These are phyloP conservation scores for Medicago arabica DNA, from an alignment of 306 rosid species.

Conservation along the genomic window DNA sequence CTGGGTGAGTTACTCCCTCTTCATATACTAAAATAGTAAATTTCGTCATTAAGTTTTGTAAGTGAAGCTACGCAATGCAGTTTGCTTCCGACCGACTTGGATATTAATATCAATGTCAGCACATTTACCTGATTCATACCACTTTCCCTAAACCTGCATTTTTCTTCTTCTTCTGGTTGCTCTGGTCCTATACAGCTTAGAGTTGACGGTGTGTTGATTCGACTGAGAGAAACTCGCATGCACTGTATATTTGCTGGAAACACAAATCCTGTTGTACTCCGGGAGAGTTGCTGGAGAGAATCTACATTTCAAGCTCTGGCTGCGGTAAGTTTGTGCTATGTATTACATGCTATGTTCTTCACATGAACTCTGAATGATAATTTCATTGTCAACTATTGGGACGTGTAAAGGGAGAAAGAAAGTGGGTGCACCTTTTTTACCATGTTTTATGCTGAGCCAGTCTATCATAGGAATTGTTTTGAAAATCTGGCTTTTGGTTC, in stretches of 20 bases:
- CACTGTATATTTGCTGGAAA: constrained; percentile 74
- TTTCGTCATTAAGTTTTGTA: constrained; percentile 15
- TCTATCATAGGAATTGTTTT: constrained; percentile 13
- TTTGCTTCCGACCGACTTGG: constrained; percentile 9
- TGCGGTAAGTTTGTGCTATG: constrained; percentile 62
- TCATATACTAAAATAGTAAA: constrained; percentile 19
- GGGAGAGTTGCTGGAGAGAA: constrained; percentile 98
- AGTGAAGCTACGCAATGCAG: neutral
- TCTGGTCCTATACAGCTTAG: constrained; percentile 71
- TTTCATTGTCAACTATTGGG: constrained; percentile 13
- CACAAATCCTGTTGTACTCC: constrained; percentile 67
- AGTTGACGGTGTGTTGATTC: constrained; percentile 95
- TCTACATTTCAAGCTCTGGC: constrained; percentile 80
- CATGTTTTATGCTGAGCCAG: constrained; percentile 16
- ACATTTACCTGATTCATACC: constrained; percentile 32
- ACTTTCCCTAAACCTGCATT: constrained; percentile 8
- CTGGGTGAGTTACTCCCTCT: constrained; percentile 76
- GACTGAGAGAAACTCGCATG: constrained; percentile 94
- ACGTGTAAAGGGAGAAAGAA: neutral
- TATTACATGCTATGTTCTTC: constrained; percentile 28
- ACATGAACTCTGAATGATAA: constrained; percentile 8
- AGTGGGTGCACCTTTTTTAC: constrained; percentile 1
- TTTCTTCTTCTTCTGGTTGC: constrained; percentile 21
- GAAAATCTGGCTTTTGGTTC: constrained; percentile 9
- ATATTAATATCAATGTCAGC: constrained; percentile 1